These are phyloP conservation scores for Actinidia polygama DNA, from an alignment of 179 eudicot species.

Conservation along the genomic window DNA sequence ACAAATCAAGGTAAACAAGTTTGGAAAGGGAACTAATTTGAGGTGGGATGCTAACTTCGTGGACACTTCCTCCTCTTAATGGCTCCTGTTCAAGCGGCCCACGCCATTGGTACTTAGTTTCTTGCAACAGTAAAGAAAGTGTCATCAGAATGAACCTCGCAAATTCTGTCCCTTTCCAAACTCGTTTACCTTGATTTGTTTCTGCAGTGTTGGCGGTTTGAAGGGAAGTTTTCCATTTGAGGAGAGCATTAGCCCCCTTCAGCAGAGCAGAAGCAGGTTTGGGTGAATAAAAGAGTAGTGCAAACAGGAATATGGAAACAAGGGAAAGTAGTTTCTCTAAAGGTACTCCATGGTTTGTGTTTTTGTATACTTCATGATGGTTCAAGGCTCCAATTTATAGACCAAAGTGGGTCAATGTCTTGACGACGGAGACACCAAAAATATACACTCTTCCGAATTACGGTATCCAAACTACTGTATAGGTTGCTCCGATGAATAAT, in stretches of 20 bases:
- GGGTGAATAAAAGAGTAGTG: not conserved
- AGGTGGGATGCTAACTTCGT: not conserved
- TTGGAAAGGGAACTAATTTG: not conserved
- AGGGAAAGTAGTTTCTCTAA: not conserved
- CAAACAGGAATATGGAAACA: not conserved
- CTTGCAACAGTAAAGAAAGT: constrained; percentile 6
- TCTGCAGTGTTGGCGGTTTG: too few relatives aligned
- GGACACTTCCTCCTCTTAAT: not conserved
- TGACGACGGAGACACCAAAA: too few relatives aligned
- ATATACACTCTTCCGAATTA: too few relatives aligned
- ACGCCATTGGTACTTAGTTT: too few relatives aligned
- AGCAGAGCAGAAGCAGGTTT: not conserved
- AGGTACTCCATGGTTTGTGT: not conserved
- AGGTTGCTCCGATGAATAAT: too few relatives aligned
- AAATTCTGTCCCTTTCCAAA: not conserved
- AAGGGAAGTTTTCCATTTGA: not conserved
- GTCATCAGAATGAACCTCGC: not conserved
- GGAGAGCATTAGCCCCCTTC: not conserved
- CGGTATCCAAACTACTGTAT: too few relatives aligned
- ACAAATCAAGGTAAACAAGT: not conserved
- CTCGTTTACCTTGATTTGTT: not conserved
- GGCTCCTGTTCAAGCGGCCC: too few relatives aligned
- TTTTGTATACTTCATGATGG: not conserved
- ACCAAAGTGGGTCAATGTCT: not conserved
- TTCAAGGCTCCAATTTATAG: not conserved